Conservation (phyloP, 2,329 filamentous ascomycete genomes). For the Clonostachys chloroleuca region DNA sequence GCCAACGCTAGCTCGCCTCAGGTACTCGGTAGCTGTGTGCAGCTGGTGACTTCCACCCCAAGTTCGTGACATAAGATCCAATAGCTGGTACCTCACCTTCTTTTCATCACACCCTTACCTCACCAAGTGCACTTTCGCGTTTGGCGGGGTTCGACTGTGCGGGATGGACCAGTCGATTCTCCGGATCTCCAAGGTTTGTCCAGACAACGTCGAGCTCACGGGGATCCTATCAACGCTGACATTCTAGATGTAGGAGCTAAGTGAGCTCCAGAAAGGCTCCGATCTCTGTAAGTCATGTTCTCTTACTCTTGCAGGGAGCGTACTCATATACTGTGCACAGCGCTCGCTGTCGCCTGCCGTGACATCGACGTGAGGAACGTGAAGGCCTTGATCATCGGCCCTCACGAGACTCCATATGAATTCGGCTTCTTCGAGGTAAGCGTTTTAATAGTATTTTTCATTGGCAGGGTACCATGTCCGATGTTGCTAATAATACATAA, state of each 20-base stretch:
- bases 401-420: conserved; percentile 92
- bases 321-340: conserved; percentile 30
- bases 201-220: conserved; percentile 18
- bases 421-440: conserved; percentile 93
- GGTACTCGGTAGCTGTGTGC: no score
- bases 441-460: conserved; percentile 2
- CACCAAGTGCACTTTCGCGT: no score
- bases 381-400: conserved; percentile 83
- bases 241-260: conserved; percentile 60
- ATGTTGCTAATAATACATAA: neutral
- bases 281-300: conserved; percentile 67
- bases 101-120: no score
- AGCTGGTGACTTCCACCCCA: no score
- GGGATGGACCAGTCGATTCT: conserved; percentile 74
- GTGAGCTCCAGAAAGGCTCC: conserved; percentile 75
- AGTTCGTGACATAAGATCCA: no score
- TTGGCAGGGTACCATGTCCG: neutral
- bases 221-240: conserved; percentile 1
- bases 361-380: conserved; percentile 88
- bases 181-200: conserved; percentile 73
- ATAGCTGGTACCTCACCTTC: no score
- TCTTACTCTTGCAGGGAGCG: no score
- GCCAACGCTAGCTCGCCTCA: no score
- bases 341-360: conserved; percentile 80
- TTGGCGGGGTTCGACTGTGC: no score